These are phyloP conservation scores for Alternaria sp. DNA, from an alignment of 2,329 filamentous ascomycete species.

Conservation along the genomic window DNA sequence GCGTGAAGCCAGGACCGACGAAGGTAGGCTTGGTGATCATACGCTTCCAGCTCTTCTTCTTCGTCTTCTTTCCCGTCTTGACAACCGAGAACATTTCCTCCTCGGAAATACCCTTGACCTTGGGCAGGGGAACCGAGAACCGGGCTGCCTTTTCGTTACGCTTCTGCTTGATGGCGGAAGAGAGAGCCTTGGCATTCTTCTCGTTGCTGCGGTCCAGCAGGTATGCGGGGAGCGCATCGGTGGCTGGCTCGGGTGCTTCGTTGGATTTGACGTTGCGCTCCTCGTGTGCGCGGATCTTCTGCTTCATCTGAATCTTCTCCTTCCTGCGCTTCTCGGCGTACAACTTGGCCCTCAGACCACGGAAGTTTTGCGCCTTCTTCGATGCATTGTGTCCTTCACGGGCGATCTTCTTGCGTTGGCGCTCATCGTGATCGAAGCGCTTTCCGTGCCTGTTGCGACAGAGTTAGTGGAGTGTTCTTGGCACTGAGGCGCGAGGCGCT, in stretches of 20 bases:
- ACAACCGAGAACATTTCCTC: conserved; percentile 97
- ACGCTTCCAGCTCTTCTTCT: conserved; percentile 81
- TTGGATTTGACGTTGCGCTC: conserved; percentile 92
- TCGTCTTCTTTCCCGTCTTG: conserved; percentile 85
- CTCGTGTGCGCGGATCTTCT: conserved; percentile 82
- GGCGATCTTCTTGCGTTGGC: conserved; percentile 83
- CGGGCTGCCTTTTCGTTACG: conserved; percentile 86
- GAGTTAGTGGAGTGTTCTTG: conserved; percentile 23
- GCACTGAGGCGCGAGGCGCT: conserved; percentile 1
- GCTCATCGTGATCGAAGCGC: conserved; percentile 84
- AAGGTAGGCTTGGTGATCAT: conserved; percentile 86
- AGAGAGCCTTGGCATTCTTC: conserved; percentile 76
- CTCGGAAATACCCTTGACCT: conserved; percentile 91
- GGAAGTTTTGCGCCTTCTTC: conserved; percentile 90
- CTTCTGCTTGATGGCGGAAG: conserved; percentile 93
- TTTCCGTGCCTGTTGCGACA: conserved; percentile 37
- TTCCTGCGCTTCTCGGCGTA: conserved; percentile 77
- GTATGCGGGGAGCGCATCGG: conserved; percentile 87
- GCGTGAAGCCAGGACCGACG: conserved; percentile 88
- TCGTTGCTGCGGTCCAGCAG: conserved; percentile 83
- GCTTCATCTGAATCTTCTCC: conserved; percentile 72
- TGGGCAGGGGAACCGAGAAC: conserved; percentile 90
- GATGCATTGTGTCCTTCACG: conserved; percentile 89
- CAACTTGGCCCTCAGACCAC: conserved; percentile 89
- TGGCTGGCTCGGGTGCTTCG: conserved; percentile 78